Evolutionary conservation across 2,329 filamentous ascomycete genomes (phyloP), one percentile per base, ranked within the genome.

Genomic region (Fusarium pseudoanthophilum): DNA sequence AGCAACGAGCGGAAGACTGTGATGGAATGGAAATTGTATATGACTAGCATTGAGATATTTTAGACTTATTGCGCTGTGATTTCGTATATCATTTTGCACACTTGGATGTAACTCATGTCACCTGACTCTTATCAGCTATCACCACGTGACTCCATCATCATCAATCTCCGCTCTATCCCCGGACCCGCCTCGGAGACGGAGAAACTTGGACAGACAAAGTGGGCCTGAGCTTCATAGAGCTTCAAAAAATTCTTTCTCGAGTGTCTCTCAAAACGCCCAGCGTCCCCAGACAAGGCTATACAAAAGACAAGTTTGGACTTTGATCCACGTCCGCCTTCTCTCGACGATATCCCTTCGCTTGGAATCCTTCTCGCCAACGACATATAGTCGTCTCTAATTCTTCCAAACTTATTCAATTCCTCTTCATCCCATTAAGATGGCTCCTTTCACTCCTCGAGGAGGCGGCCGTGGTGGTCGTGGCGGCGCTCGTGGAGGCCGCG

Each of bases 181-280:
- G 59, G 73, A 65, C 60, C 59, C 59, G 16, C 8, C 30, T 71
- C 73, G 75, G 77, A 62, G 61, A 48, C 76, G 77, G 75, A 79
- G 68, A 78, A 77, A 77, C 74, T 71, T 59, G 30, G 52, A 53
- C 51, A 43, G 28, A 36, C 60, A 73, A 70, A 67, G 72, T 78
- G 77, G 77, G 73, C 42, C 77, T 72, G 28, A 73, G 77, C 77
- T 78, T 72, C 72, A 69, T 72, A 67, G 74, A 81, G 79, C 80
- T 83, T 81, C 79, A 82, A 82, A 83, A 83, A 81, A 79, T 80
- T 82, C 79, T 81, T 80, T 78, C 75, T 71, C 71, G 65, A 74
- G 62, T 71, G 72, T 67, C 75, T 65, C 67, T 68, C 72, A 75
- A 34, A 71, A 73, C 73, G 75, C 70, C 75, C 71, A 77, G 74